Conservation (phyloP, 371 early-diverging fungal genomes). For the Chytridium lagenaria region DNA sequence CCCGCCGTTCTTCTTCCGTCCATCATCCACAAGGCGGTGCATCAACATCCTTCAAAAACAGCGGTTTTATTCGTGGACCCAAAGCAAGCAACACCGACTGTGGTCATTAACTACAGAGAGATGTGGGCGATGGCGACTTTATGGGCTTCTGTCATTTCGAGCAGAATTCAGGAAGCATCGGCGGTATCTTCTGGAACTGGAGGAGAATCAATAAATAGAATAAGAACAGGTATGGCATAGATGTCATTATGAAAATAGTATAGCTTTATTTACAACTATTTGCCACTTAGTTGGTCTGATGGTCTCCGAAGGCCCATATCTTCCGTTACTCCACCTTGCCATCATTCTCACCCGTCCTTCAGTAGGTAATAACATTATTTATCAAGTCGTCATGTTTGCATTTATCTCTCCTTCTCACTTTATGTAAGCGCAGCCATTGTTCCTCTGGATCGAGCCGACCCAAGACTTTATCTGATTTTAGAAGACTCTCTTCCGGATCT, state of each 20-base stretch:
- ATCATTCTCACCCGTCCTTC: slow-evolving; percentile 22
- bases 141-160: background rate
- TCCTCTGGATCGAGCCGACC: slow-evolving; percentile 42
- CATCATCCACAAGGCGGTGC: background rate
- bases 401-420: background rate
- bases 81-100: background rate
- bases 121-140: background rate
- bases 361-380: slow-evolving; percentile 18
- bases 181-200: background rate
- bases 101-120: background rate
- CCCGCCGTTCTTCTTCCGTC: background rate
- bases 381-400: background rate
- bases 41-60: background rate
- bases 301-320: slow-evolving; percentile 39
- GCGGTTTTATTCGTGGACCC: background rate
- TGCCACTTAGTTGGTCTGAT: slow-evolving; percentile 27
- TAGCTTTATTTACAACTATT: background rate
- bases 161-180: no score
- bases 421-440: slow-evolving; percentile 25
- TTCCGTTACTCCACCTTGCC: slow-evolving; percentile 39
- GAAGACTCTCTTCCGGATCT: slow-evolving; percentile 36
- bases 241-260: background rate
- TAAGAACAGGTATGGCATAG: background rate
- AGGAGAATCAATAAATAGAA: background rate
- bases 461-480: slow-evolving; percentile 38